These are phyloP conservation scores for Plasmodium coatneyi DNA, from an alignment of 169 alveolate species.

Conservation along the genomic window DNA sequence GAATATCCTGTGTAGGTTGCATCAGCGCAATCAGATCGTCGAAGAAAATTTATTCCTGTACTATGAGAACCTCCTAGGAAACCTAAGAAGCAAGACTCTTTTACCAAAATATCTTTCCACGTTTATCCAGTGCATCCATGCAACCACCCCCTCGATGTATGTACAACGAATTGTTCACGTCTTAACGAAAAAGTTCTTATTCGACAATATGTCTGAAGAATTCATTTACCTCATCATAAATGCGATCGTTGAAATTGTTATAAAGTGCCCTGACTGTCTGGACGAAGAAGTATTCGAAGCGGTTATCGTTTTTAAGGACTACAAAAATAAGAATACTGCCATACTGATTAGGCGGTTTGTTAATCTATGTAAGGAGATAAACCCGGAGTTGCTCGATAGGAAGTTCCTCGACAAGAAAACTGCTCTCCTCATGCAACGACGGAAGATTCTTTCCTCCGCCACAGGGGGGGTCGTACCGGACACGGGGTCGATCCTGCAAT, in stretches of 20 bases:
- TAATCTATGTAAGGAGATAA: constrained; percentile 15
- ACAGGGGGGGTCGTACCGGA: background rate
- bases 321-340: constrained; percentile 28
- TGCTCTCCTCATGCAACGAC: constrained; percentile 24
- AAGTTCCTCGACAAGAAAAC: constrained; percentile 47
- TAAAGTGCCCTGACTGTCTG: constrained; percentile 2
- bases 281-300: constrained; percentile 50
- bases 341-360: constrained; percentile 24
- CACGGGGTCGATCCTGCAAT: constrained; percentile 9
- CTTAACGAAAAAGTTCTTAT: constrained; percentile 2
- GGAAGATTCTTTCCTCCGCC: background rate
- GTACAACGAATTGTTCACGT: constrained; percentile 23
- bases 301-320: constrained; percentile 39
- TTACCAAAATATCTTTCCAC: constrained; percentile 23
- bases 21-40: constrained; percentile 39
- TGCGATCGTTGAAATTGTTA: constrained; percentile 14
- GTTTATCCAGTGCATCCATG: constrained; percentile 48
- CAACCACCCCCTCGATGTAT: background rate
- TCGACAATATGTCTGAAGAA: constrained; percentile 33
- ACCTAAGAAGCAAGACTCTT: constrained; percentile 10
- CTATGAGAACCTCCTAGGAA: background rate
- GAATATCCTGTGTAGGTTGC: constrained; percentile 24
- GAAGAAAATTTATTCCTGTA: constrained; percentile 54
- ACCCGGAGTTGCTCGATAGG: constrained; percentile 15
- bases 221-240: constrained; percentile 45